These are phyloP conservation scores for Petunia axillaris DNA, from an alignment of 257 asterid species.

Conservation along the genomic window DNA sequence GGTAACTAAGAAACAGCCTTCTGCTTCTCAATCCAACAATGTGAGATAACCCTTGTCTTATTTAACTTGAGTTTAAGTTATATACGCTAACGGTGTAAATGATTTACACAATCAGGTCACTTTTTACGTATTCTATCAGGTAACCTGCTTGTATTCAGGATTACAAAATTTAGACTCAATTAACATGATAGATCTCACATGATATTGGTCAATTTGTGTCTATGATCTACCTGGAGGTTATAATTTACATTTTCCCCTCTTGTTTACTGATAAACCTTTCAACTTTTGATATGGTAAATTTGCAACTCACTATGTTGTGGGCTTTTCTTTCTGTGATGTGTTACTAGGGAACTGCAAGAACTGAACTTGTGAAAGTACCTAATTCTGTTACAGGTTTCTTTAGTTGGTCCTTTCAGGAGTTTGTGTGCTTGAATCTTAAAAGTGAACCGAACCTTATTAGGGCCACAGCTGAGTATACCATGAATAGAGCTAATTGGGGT, in stretches of 20 bases:
- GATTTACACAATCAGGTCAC: too few species aligned
- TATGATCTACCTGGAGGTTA: not conserved
- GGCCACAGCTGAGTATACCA: not conserved
- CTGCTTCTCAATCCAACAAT: constrained; percentile 45
- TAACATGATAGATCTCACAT: not conserved
- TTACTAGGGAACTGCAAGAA: constrained; percentile 1
- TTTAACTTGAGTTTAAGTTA: too few species aligned
- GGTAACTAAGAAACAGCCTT: constrained; percentile 41
- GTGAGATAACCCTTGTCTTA: constrained; percentile 38
- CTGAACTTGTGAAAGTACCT: not conserved
- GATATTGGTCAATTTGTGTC: not conserved
- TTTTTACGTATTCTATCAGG: not conserved
- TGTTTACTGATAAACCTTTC: not conserved
- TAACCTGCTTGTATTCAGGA: not conserved
- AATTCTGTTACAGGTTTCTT: not conserved
- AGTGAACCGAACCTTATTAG: not conserved
- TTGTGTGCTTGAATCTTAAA: not conserved
- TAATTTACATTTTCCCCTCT: not conserved
- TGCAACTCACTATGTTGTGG: not conserved
- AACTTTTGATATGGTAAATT: not conserved
- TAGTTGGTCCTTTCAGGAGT: not conserved
- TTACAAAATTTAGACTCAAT: too few species aligned
- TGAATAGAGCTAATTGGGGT: not conserved
- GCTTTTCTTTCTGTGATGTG: not conserved
- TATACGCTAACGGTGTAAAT: too few species aligned